Evolutionary conservation across 306 rosid genomes (phyloP).

Genomic region (Parietaria judaica): DNA sequence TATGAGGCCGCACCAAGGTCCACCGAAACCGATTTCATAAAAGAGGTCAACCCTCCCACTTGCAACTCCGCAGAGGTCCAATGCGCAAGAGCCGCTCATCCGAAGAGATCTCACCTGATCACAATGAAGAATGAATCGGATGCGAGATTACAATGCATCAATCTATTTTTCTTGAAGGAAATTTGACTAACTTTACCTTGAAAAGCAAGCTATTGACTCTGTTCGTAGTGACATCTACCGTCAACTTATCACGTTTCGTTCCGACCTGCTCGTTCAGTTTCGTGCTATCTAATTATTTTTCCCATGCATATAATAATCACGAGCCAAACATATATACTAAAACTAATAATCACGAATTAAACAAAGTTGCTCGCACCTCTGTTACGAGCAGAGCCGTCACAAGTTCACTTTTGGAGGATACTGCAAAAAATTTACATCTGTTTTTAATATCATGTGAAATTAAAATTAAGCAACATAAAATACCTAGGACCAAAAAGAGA

Average conservation of each 20-base stretch:
- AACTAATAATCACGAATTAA: no score
- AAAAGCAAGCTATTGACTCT: slow-evolving; percentile 70
- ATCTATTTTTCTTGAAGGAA: slow-evolving; percentile 10
- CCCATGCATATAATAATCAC: not conserved
- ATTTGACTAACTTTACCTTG: slow-evolving; percentile 45
- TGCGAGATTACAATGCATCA: slow-evolving; percentile 5
- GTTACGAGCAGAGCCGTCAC: slow-evolving; percentile 75
- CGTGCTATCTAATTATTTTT: slow-evolving; percentile 16
- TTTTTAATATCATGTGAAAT: not conserved
- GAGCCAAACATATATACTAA: no score
- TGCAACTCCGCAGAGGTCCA: slow-evolving; percentile 94
- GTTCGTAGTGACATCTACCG: slow-evolving; percentile 58
- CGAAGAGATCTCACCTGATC: slow-evolving; percentile 88
- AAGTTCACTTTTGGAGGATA: slow-evolving; percentile 69
- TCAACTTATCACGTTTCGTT: slow-evolving; percentile 59
- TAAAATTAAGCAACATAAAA: slow-evolving; percentile 9
- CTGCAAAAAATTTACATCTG: slow-evolving; percentile 40
- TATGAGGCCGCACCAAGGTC: slow-evolving; percentile 66
- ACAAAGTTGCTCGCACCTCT: slow-evolving; percentile 50
- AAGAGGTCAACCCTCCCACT: slow-evolving; percentile 88
- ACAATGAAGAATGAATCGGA: slow-evolving; percentile 15
- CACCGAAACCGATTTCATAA: slow-evolving; percentile 72
- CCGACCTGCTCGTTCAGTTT: slow-evolving; percentile 64
- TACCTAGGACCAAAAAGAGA: slow-evolving; percentile 11
- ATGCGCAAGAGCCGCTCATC: slow-evolving; percentile 87